Conservation (phyloP, 2,329 filamentous ascomycete genomes). For the Acrodontium crateriforme region DNA sequence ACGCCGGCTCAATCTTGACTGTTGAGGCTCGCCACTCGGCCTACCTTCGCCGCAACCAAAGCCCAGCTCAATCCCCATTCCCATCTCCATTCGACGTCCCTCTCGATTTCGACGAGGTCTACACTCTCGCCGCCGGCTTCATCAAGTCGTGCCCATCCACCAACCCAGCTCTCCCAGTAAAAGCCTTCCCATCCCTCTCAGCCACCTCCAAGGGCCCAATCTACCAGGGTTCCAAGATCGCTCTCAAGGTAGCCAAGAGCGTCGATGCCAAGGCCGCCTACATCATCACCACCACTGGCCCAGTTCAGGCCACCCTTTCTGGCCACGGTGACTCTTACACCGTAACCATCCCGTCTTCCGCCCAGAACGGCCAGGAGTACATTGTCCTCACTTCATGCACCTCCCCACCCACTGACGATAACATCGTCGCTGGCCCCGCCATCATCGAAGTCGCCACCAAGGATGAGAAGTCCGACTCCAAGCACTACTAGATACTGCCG, state of each 20-base stretch:
- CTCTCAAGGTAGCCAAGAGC: conserved; percentile 9
- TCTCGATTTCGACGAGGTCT: conserved; percentile 44
- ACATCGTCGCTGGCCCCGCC: conserved; percentile 18
- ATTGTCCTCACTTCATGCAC: conserved; percentile 13
- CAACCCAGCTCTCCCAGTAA: conserved; percentile 45
- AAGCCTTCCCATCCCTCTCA: conserved; percentile 24
- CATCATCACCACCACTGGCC: conserved; percentile 15
- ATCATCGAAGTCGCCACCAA: conserved; percentile 11
- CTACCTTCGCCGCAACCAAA: conserved; percentile 38
- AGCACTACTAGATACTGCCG: no score
- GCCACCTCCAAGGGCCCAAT: no score
- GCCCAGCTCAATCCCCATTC: conserved; percentile 40
- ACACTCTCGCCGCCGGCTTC: conserved; percentile 50
- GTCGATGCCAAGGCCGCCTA: conserved; percentile 10
- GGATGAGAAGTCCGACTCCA: no score
- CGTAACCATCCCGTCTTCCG: conserved; percentile 8
- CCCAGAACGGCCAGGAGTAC: conserved; percentile 14
- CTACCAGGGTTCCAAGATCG: conserved; percentile 10
- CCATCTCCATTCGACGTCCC: conserved; percentile 48
- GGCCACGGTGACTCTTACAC: conserved; percentile 8
- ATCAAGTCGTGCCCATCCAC: conserved; percentile 42
- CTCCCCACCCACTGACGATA: conserved; percentile 13
- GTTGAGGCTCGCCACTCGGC: conserved; percentile 51
- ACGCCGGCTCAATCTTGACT: conserved; percentile 47
- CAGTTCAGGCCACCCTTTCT: conserved; percentile 11